Evolutionary conservation across 164 flowering plant genomes (phyloP).

Genomic region (Nymphaea colorata): DNA sequence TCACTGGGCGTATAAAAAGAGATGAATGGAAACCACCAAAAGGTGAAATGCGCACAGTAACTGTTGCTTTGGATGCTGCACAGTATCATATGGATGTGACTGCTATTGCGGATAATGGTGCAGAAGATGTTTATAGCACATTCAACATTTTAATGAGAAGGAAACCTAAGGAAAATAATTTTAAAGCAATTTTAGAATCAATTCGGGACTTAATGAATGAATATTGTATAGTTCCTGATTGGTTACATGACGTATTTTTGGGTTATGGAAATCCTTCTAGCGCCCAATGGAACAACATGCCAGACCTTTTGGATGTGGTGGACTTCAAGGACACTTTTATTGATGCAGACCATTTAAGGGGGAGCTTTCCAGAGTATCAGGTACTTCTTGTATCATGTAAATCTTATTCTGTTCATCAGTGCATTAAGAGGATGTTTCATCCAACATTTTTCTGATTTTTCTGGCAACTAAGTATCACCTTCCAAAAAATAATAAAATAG

Average conservation of each 20-base stretch:
- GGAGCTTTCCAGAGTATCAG: conserved; percentile 65
- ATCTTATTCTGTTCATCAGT: no score
- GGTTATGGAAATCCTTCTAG: conserved; percentile 99
- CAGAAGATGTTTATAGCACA: conserved; percentile 83
- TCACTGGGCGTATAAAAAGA: conserved; percentile 83
- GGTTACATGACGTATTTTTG: conserved; percentile 90
- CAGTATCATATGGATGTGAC: conserved; percentile 96
- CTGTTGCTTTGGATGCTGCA: conserved; percentile 90
- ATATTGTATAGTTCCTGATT: conserved; percentile 92
- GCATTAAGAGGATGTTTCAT: no score
- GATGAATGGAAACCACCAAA: conserved; percentile 99
- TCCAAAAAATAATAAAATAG: not conserved
- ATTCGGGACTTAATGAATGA: conserved; percentile 99
- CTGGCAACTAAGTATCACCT: not conserved
- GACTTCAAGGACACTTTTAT: conserved; percentile 96
- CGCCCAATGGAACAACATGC: conserved; percentile 96
- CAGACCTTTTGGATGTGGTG: conserved; percentile 67
- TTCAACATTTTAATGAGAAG: conserved; percentile 91
- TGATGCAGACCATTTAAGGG: conserved; percentile 67
- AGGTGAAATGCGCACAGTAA: conserved; percentile 89
- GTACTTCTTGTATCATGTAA: conserved; percentile 21
- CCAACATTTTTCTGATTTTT: not conserved
- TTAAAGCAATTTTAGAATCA: conserved; percentile 95
- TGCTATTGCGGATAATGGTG: conserved; percentile 78
- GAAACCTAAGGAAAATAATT: conserved; percentile 98